phyloP scores from a whole-genome alignment of 129 eudicot species.

The Lactuca saligna region DNA sequence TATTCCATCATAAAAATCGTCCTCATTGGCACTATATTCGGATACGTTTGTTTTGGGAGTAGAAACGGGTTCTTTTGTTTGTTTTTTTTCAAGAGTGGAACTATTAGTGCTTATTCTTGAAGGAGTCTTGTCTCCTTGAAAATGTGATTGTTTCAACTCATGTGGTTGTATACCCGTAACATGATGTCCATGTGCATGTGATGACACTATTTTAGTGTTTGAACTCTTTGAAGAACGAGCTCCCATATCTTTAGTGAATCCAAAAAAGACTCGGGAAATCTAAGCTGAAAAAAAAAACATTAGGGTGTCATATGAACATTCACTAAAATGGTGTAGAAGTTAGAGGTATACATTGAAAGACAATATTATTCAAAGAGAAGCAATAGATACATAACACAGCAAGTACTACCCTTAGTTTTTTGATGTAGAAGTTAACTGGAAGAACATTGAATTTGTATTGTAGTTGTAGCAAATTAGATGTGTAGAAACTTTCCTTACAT shows the following conservation, averaged over 20 bases:
- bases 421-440: not conserved
- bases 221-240: slow-evolving; percentile 42
- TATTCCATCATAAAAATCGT: slow-evolving; percentile 83
- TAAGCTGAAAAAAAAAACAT: slow-evolving; percentile 11
- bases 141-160: slow-evolving; percentile 27
- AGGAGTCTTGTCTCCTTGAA: slow-evolving; percentile 17
- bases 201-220: slow-evolving; percentile 21
- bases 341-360: not conserved
- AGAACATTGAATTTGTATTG: not conserved
- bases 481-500: not conserved
- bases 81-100: slow-evolving; percentile 18
- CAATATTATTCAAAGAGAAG: not conserved
- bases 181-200: slow-evolving; percentile 24
- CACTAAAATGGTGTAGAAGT: too few species aligned
- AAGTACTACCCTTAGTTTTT: not conserved
- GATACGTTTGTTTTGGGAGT: slow-evolving; percentile 15
- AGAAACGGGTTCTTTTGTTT: slow-evolving; percentile 21
- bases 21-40: slow-evolving; percentile 37
- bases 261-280: not conserved
- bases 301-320: slow-evolving; percentile 6
- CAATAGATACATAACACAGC: not conserved
- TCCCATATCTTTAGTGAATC: slow-evolving; percentile 31
- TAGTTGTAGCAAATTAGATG: not conserved
- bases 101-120: slow-evolving; percentile 5
- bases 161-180: slow-evolving; percentile 9